phyloP scores from a whole-genome alignment of 1,284 basidiomycete genomes.

The Meripilus lineatus region DNA sequence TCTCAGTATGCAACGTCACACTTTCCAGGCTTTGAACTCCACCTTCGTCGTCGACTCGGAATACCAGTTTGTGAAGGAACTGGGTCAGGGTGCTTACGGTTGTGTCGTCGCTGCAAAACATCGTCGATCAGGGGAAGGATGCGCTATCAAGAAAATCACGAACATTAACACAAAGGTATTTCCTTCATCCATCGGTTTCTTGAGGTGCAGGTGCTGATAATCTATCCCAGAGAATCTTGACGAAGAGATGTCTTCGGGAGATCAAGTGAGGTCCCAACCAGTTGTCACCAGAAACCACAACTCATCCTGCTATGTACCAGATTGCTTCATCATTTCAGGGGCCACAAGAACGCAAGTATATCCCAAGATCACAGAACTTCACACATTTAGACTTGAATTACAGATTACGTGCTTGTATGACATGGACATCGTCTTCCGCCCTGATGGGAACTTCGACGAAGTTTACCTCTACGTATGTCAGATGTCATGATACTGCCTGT shows the following conservation, averaged over 20 bases:
- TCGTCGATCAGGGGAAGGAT: conserved; percentile 80
- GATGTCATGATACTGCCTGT: no score
- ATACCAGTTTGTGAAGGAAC: conserved; percentile 92
- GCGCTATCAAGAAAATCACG: conserved; percentile 96
- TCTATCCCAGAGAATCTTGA: conserved; percentile 75
- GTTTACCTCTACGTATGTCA: conserved; percentile 85
- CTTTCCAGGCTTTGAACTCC: conserved; percentile 77
- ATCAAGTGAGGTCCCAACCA: conserved; percentile 58
- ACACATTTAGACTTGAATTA: conserved; percentile 11
- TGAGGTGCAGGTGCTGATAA: background rate
- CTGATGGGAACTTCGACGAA: conserved; percentile 88
- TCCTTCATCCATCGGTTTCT: background rate
- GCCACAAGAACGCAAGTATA: conserved; percentile 84
- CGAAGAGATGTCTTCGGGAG: conserved; percentile 91
- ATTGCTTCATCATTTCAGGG: conserved; percentile 91
- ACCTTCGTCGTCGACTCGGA: conserved; percentile 86
- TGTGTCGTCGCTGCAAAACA: conserved; percentile 88
- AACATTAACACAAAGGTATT: conserved; percentile 92
- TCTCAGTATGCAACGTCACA: conserved; percentile 51
- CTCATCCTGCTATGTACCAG: conserved; percentile 31
- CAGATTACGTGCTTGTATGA: conserved; percentile 92
- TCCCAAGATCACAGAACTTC: background rate
- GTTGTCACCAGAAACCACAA: no score
- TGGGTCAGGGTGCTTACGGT: conserved; percentile 92
- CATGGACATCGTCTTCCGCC: conserved; percentile 93